Evolutionary conservation across 2,329 filamentous ascomycete genomes (phyloP).

Genomic region (Metarhizium humberi): DNA sequence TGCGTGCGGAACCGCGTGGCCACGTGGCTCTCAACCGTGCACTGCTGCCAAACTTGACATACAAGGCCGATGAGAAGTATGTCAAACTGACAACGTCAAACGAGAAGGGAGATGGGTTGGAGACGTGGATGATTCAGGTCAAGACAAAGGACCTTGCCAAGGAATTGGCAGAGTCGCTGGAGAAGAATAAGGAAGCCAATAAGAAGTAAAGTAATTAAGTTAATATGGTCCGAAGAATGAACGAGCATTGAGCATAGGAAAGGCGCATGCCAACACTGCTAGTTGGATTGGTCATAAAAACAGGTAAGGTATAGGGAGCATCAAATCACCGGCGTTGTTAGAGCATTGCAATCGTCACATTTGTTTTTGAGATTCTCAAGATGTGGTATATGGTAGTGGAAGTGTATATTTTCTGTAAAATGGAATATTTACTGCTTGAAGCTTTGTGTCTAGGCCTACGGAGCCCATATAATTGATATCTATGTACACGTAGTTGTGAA

Average conservation of each 20-base stretch:
- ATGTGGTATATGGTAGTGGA: neutral
- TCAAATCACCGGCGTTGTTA: slow-evolving; percentile 7
- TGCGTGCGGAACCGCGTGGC: slow-evolving; percentile 68
- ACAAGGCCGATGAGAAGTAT: slow-evolving; percentile 52
- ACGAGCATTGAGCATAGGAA: slow-evolving; percentile 2
- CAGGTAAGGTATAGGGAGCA: slow-evolving; percentile 1
- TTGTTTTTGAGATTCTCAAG: neutral
- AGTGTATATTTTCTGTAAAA: neutral
- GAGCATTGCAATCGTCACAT: slow-evolving; percentile 6
- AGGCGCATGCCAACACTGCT: neutral
- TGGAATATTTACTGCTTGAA: neutral
- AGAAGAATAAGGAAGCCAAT: slow-evolving; percentile 46
- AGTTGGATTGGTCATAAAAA: neutral
- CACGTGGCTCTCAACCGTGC: slow-evolving; percentile 64
- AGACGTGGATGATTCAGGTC: slow-evolving; percentile 64
- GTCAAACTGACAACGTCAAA: slow-evolving; percentile 49
- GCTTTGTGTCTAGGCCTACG: too few species aligned
- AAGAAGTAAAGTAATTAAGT: slow-evolving; percentile 30
- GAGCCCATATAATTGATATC: too few species aligned
- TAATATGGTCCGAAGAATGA: neutral
- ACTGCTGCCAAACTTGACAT: slow-evolving; percentile 51
- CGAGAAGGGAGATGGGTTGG: slow-evolving; percentile 48
- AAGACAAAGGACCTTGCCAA: slow-evolving; percentile 53
- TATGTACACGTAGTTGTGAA: neutral
- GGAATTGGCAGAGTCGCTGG: slow-evolving; percentile 40